Conservation (phyloP, 768 basidiomycete genomes). For the Pisolithus microcarpus region DNA sequence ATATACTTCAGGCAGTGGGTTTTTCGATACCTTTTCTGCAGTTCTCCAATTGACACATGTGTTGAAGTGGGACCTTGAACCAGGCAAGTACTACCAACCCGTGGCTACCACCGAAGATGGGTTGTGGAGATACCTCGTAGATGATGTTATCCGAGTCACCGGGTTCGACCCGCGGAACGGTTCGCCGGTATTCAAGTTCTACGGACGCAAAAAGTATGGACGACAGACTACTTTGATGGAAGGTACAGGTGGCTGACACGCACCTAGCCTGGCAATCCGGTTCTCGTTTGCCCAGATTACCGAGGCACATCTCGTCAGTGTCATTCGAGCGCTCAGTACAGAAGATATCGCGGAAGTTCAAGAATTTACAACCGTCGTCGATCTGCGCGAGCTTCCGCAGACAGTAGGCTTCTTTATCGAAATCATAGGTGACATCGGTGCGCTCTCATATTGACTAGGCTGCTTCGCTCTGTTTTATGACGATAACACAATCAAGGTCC, state of each 20-base stretch:
- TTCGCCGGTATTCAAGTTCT: no score
- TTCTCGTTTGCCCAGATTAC: slow-evolving; percentile 3
- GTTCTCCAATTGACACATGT: no score
- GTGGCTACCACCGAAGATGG: no score
- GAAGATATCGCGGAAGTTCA: slow-evolving; percentile 4
- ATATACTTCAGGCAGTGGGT: not conserved
- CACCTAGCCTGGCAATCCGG: not conserved
- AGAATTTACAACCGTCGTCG: slow-evolving; percentile 12
- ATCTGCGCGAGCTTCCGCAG: slow-evolving; percentile 5
- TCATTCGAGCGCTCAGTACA: not conserved
- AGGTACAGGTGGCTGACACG: no score
- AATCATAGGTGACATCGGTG: slow-evolving; percentile 7
- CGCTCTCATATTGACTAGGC: not conserved
- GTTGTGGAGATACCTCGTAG: no score
- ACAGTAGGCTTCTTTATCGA: slow-evolving; percentile 16
- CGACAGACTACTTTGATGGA: no score
- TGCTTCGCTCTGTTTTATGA: no score
- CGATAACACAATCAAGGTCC: slow-evolving; percentile 1
- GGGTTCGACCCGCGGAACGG: slow-evolving; percentile 9
- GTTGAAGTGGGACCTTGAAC: not conserved
- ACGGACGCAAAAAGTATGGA: no score
- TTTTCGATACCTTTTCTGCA: not conserved
- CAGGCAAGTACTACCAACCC: slow-evolving; percentile 6
- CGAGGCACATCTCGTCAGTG: slow-evolving; percentile 8
- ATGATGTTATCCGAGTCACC: not conserved